Conservation (phyloP, 257 asterid species). For the Solanum lycopersicoides region DNA sequence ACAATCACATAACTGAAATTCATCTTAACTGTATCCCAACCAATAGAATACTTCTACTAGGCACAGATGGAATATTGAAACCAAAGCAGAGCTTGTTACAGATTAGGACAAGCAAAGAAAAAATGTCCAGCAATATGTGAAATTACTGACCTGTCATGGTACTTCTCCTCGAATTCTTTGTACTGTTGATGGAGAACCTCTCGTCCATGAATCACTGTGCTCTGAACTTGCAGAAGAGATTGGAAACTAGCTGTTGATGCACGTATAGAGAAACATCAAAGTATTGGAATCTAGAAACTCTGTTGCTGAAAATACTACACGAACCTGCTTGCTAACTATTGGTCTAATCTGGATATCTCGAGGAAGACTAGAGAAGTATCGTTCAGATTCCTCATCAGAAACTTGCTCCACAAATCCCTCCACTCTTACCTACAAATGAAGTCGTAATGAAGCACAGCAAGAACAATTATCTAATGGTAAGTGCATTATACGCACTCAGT, state of each 20-base stretch:
- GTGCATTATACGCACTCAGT: neutral
- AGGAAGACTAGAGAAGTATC: slow-evolving; percentile 70
- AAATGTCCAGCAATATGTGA: neutral
- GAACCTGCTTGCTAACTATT: slow-evolving; percentile 77
- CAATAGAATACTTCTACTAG: neutral
- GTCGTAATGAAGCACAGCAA: neutral
- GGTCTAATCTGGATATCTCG: slow-evolving; percentile 80
- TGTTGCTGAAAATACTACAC: neutral
- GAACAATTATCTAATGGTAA: neutral
- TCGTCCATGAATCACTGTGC: slow-evolving; percentile 54
- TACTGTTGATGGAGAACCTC: slow-evolving; percentile 45
- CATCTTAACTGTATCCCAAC: neutral
- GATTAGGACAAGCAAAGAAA: neutral
- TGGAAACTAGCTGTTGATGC: neutral
- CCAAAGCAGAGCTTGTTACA: neutral
- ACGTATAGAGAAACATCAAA: neutral
- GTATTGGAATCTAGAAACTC: neutral
- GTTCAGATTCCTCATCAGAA: slow-evolving; percentile 68
- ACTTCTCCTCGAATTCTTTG: slow-evolving; percentile 46
- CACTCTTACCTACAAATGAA: slow-evolving; percentile 53
- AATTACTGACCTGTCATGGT: slow-evolving; percentile 55
- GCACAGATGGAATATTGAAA: neutral
- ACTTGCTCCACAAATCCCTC: slow-evolving; percentile 71
- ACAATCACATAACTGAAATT: neutral
- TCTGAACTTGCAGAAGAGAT: slow-evolving; percentile 27